phyloP scores from a whole-genome alignment of 352 stramenopile genomes.

The Albugo candida region DNA sequence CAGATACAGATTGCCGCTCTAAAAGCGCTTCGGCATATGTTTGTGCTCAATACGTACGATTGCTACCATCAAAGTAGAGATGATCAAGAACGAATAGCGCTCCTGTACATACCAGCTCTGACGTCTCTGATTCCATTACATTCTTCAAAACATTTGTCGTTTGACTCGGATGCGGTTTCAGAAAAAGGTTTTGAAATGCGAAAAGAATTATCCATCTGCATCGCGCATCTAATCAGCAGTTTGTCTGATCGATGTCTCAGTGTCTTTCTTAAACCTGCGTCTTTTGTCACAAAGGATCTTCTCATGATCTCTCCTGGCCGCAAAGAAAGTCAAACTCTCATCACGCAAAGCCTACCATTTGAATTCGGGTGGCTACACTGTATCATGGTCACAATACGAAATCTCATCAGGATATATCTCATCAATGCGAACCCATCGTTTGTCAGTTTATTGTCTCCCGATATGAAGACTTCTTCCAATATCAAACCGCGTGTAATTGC shows the following conservation, averaged over 20 bases:
- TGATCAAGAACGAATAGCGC: conserved; percentile 33
- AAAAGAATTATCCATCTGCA: conserved; percentile 42
- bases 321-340: no score
- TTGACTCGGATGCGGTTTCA: not conserved
- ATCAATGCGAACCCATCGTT: no score
- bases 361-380: no score
- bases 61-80: conserved; percentile 16
- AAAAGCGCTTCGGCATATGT: conserved; percentile 35
- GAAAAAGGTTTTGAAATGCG: conserved; percentile 15
- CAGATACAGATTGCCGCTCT: conserved; percentile 30
- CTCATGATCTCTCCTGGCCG: no score
- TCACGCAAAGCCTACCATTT: no score
- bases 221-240: conserved; percentile 35
- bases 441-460: no score
- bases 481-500: no score
- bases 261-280: no score
- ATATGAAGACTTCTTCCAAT: no score
- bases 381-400: no score
- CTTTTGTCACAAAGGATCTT: no score
- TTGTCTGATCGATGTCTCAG: conserved; percentile 21
- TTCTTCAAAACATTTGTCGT: not conserved
- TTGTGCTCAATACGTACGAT: conserved; percentile 39
- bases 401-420: no score
- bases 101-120: conserved; percentile 42
- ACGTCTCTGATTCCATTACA: conserved; percentile 10